phyloP scores from a whole-genome alignment of 495 filamentous ascomycete genomes.

The Tetracladium setigerum region DNA sequence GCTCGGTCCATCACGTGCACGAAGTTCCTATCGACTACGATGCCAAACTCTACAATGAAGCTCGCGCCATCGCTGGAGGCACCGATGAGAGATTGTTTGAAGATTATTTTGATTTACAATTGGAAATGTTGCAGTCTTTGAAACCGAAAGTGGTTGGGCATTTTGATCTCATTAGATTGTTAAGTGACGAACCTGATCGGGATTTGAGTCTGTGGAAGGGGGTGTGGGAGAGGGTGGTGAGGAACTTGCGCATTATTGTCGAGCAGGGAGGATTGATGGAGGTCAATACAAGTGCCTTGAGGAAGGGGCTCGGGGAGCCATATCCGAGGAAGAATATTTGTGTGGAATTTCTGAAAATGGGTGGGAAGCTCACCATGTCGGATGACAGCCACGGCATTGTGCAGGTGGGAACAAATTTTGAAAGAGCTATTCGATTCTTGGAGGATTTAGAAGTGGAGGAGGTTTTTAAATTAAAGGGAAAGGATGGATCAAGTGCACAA shows the following conservation, averaged over 20 bases:
- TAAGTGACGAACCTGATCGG: constrained; percentile 57
- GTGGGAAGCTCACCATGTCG: constrained; percentile 78
- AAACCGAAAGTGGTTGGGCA: constrained; percentile 81
- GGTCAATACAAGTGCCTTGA: constrained; percentile 75
- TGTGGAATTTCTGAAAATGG: constrained; percentile 52
- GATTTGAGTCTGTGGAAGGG: constrained; percentile 40
- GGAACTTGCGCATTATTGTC: constrained; percentile 66
- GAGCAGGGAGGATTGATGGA: constrained; percentile 78
- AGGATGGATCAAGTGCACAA: neutral
- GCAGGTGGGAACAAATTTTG: constrained; percentile 67
- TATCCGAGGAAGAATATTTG: constrained; percentile 80
- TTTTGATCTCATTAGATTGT: constrained; percentile 83
- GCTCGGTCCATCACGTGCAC: constrained; percentile 82
- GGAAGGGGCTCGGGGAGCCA: constrained; percentile 85
- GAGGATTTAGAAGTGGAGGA: constrained; percentile 36
- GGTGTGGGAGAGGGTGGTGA: constrained; percentile 65
- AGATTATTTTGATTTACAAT: constrained; percentile 82
- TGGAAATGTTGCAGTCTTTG: constrained; percentile 66
- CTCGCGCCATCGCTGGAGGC: constrained; percentile 41
- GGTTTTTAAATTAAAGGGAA: constrained; percentile 39
- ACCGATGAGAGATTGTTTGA: constrained; percentile 66
- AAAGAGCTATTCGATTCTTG: constrained; percentile 50
- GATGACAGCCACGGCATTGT: constrained; percentile 85
- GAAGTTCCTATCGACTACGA: constrained; percentile 88
- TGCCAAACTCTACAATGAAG: constrained; percentile 55